Evolutionary conservation across 306 rosid genomes (phyloP).

Genomic region (Purshia tridentata): DNA sequence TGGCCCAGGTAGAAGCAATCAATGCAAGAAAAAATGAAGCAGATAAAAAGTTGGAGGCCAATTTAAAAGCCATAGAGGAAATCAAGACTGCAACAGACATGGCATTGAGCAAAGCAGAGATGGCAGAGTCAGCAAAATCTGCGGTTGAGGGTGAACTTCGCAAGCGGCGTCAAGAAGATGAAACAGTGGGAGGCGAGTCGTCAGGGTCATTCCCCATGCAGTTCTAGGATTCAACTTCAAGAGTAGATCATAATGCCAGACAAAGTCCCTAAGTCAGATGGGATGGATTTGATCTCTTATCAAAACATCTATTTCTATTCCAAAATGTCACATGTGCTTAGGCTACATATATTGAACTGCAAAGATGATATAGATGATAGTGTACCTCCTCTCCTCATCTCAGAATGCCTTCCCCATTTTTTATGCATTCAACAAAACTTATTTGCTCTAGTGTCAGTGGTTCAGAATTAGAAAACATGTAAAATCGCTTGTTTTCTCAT

Average conservation of each 20-base stretch:
- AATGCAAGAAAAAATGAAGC: slow-evolving; percentile 42
- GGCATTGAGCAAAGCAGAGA: slow-evolving; percentile 64
- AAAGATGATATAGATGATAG: background rate
- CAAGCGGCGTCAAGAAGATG: slow-evolving; percentile 53
- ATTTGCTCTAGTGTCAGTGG: background rate
- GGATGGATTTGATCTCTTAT: background rate
- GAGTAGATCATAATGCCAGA: background rate
- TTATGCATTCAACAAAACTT: background rate
- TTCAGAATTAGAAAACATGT: background rate
- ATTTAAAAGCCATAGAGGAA: slow-evolving; percentile 60
- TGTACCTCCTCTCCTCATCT: background rate
- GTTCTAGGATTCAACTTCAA: slow-evolving; percentile 5
- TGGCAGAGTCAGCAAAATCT: slow-evolving; percentile 61
- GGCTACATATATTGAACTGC: background rate
- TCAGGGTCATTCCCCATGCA: background rate
- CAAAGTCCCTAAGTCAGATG: background rate
- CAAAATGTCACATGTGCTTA: slow-evolving; percentile 22
- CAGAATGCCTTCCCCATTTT: background rate
- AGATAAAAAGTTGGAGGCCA: slow-evolving; percentile 57
- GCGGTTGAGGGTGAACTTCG: slow-evolving; percentile 58
- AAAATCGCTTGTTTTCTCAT: background rate
- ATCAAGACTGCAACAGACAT: slow-evolving; percentile 59
- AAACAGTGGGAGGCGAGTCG: slow-evolving; percentile 25
- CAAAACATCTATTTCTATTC: background rate
- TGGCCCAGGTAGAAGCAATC: slow-evolving; percentile 41